Base-by-base conservation (phyloP, 192 early-diverging fungal species). In the Radiomyces spectabilis region DNA sequence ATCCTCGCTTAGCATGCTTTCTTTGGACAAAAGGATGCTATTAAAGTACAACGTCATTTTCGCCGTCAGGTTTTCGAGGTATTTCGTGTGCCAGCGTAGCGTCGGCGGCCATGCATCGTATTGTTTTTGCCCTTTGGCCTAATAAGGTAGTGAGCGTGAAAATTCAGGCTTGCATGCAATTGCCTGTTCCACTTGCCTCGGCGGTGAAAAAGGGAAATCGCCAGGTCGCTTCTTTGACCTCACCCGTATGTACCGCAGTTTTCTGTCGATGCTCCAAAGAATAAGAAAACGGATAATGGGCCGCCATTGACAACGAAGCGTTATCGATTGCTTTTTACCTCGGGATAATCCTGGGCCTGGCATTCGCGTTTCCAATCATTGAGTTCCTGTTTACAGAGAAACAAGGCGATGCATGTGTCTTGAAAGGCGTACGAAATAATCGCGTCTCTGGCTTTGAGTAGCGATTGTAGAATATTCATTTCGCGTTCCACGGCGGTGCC, bases 11-110 rank as follows among this genome's bases (percentile, higher is more conserved):
- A 69, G 45, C 3, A 75, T 52, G 15, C 61, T 58, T 51, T 78
- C 76, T 43, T 73, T 74, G 19, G 66, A 67, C 45, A 78, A 45
- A 25, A 78, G 39, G 18, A 66, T 59, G 15, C 65, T 46, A 53
- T 69, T 73, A 57, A 75, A 78, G 41, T 78, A 78, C 7, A 78
- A 52, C 0, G 76, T 75, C 59, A 75, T 69, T 44, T 75, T 78
- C 15, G 71, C 66, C 26, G 57, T 75, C 41, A 75, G 58, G 45
- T 72, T 78, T 1, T 65, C 59, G 2, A 75, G 31, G 51, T 69
- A 72, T 10, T 67, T 60, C 12, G 35, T 43, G 39, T 68, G 59
- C 76, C 76, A 78, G 8, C 58, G 61, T 2, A 66, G 63, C 0
- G 67, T 74, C 13, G 67, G 68, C 1, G 74, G 57, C 35, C 63